These are phyloP conservation scores for Picea sitchensis DNA, from an alignment of 75 land plant genomes.

Conservation along the genomic window DNA sequence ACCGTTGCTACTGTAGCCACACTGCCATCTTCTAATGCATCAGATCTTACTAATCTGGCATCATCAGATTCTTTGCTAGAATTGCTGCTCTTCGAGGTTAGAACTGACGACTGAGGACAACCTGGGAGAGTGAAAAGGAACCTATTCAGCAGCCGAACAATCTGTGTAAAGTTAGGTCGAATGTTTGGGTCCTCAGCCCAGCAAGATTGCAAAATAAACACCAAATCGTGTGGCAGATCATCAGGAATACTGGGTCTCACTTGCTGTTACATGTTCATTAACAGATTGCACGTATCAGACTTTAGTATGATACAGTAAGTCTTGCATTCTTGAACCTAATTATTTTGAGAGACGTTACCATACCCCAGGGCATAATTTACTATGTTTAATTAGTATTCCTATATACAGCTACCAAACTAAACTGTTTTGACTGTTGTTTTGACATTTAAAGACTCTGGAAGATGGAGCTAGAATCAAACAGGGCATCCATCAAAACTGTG, in stretches of 20 bases:
- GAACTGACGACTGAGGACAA: not conserved
- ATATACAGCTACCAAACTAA: not conserved
- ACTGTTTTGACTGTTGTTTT: not conserved
- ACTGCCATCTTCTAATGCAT: not conserved
- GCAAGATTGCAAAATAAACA: conserved; percentile 57
- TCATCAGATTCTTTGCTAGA: not conserved
- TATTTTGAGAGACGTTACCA: not conserved
- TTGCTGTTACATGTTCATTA: conserved; percentile 22
- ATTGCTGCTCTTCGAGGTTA: not conserved
- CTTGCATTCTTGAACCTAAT: not conserved
- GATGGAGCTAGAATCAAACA: not conserved
- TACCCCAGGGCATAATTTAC: not conserved
- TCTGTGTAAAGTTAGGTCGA: conserved; percentile 54
- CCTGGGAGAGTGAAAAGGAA: conserved; percentile 25
- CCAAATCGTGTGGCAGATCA: conserved; percentile 40
- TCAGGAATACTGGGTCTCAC: conserved; percentile 48
- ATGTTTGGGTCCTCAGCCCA: conserved; percentile 63
- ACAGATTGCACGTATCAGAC: not conserved
- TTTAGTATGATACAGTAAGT: not conserved
- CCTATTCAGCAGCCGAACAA: conserved; percentile 37
- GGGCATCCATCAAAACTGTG: not conserved
- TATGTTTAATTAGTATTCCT: not conserved
- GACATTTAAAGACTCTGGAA: not conserved
- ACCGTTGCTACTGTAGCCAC: not conserved
- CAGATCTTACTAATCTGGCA: not conserved